Percentiles rank a stretch among this genome's conserved stretches.
These are phyloP conservation scores for Nepenthes alata DNA, from an alignment of 179 eudicot genomes.

Conservation along the genomic window DNA sequence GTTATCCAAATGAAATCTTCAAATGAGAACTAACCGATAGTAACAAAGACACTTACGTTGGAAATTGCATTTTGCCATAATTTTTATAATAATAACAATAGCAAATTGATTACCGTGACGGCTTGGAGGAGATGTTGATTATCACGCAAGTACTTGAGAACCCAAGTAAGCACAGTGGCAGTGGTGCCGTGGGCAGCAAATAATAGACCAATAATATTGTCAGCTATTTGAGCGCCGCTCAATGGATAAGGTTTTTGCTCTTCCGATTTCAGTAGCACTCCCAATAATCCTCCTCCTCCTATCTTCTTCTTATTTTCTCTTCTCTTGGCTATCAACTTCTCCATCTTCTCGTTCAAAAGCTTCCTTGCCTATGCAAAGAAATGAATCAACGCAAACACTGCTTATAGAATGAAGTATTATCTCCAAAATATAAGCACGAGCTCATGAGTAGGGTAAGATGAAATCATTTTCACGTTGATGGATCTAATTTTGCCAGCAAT, in stretches of 20 bases:
- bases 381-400: too few species aligned
- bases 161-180: slow-evolving; percentile 84
- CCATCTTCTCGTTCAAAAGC: slow-evolving; percentile 38
- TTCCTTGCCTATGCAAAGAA: slow-evolving; percentile 48
- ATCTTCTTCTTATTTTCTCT: slow-evolving; percentile 18
- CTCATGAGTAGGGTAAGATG: too few species aligned
- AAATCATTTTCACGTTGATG: background rate
- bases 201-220: slow-evolving; percentile 76
- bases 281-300: slow-evolving; percentile 39
- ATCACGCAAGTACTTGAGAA: slow-evolving; percentile 69
- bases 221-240: slow-evolving; percentile 59
- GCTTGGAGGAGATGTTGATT: slow-evolving; percentile 37
- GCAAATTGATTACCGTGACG: slow-evolving; percentile 35
- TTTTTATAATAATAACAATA: background rate
- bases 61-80: too few species aligned
- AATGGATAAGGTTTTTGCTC: slow-evolving; percentile 15
- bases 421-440: too few species aligned
- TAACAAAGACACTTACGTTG: too few species aligned
- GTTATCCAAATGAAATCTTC: too few species aligned
- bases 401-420: too few species aligned
- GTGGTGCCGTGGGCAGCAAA: slow-evolving; percentile 95
- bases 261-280: slow-evolving; percentile 22
- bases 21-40: too few species aligned
- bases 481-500: background rate
- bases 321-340: slow-evolving; percentile 35